A percentile compares a stretch with the other conserved stretches of the same genome.
These are phyloP conservation scores for Quercus bicolor DNA, from an alignment of 306 rosid genomes.

Conservation along the genomic window DNA sequence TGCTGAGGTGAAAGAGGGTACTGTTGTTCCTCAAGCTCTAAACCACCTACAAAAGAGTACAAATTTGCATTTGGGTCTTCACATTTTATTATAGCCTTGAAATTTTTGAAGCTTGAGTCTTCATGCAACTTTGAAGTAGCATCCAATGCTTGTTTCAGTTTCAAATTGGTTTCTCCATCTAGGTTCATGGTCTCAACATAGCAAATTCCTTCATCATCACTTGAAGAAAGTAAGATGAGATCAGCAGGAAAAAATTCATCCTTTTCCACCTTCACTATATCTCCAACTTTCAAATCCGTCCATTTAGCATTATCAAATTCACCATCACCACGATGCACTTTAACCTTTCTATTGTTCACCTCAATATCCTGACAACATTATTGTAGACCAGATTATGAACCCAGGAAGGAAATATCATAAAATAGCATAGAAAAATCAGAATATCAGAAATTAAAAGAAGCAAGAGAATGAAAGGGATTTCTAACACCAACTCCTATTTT, in stretches of 20 bases:
- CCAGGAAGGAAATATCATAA: not conserved
- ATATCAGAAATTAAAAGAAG: not conserved
- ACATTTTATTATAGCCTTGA: conserved; percentile 72
- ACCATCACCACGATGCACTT: conserved; percentile 61
- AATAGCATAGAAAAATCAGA: not conserved
- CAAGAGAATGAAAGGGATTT: not conserved
- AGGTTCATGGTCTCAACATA: conserved; percentile 94
- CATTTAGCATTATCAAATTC: conserved; percentile 60
- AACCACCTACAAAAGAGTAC: conserved; percentile 75
- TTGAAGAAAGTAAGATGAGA: conserved; percentile 85
- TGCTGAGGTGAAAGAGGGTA: conserved; percentile 89
- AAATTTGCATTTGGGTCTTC: conserved; percentile 98
- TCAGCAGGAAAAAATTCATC: conserved; percentile 96
- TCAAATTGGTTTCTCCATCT: conserved; percentile 96
- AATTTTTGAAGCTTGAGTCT: conserved; percentile 52
- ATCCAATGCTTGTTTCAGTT: conserved; percentile 75
- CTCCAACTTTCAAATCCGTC: conserved; percentile 90
- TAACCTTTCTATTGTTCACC: conserved; percentile 82
- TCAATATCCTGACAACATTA: conserved; percentile 72
- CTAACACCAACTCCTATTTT: not conserved
- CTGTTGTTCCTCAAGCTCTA: conserved; percentile 62
- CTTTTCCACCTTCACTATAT: conserved; percentile 81
- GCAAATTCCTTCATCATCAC: conserved; percentile 86
- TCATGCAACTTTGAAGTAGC: conserved; percentile 68
- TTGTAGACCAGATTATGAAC: conserved; percentile 29